Conservation (phyloP, 2,329 filamentous ascomycete genomes). For the Xylaria sp. region DNA sequence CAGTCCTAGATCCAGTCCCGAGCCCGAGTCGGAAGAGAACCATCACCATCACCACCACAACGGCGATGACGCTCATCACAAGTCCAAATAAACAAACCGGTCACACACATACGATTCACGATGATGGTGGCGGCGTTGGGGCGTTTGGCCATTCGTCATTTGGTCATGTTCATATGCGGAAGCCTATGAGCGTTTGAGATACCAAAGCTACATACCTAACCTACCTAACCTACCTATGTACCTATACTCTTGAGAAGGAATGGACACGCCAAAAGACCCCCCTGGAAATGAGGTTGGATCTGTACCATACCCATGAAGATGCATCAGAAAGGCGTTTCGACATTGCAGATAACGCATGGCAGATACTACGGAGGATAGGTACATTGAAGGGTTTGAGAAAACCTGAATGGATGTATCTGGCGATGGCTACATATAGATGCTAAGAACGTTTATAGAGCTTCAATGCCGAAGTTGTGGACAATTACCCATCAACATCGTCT, state of each 20-base stretch:
- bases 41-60: conserved; percentile 41
- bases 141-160: conserved; percentile 19
- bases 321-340: conserved; percentile 21
- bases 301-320: conserved; percentile 24
- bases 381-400: background rate
- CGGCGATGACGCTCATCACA: conserved; percentile 19
- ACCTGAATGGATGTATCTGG: background rate
- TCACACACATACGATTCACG: background rate
- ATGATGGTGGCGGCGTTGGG: conserved; percentile 23
- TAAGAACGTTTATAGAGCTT: background rate
- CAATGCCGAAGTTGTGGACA: too few relatives aligned
- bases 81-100: conserved; percentile 16
- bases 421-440: background rate
- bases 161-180: conserved; percentile 7
- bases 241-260: conserved; percentile 2
- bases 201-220: conserved; percentile 3
- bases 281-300: conserved; percentile 19
- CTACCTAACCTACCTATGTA: too few relatives aligned
- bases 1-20: conserved; percentile 51
- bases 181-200: conserved; percentile 14
- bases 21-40: conserved; percentile 52
- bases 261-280: conserved; percentile 2
- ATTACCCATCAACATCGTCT: too few relatives aligned
- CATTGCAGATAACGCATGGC: conserved; percentile 4
- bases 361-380: background rate